Percentiles rank a stretch among this genome's conserved stretches.
Conservation (phyloP, 257 asterid genomes). For the Solanum peruvianum region DNA sequence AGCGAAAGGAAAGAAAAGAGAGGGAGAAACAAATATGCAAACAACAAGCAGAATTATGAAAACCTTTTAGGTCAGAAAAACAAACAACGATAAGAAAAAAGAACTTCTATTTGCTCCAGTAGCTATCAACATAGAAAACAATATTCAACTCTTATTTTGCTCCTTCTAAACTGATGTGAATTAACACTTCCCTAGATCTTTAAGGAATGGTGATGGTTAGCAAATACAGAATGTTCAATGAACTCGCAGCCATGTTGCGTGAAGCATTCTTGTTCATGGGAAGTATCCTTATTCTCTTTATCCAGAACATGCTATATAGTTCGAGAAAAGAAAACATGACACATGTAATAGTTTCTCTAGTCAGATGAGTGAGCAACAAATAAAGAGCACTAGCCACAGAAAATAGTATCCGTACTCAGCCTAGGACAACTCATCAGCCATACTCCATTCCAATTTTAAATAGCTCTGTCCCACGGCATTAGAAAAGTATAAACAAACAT, state of each 20-base stretch:
- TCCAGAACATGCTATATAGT: background rate
- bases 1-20: background rate
- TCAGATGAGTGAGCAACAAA: background rate
- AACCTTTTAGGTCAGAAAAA: background rate
- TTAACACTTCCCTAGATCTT: background rate
- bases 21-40: background rate
- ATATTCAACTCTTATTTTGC: background rate
- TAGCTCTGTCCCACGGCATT: background rate
- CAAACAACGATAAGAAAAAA: background rate
- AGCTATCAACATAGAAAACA: background rate
- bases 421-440: background rate
- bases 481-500: background rate
- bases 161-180: background rate
- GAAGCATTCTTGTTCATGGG: background rate
- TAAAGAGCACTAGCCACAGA: background rate
- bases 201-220: background rate
- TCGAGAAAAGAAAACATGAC: background rate
- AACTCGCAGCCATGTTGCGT: background rate
- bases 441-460: background rate
- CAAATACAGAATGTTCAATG: background rate
- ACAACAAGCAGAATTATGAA: background rate
- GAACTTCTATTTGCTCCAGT: background rate
- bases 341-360: background rate
- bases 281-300: background rate
- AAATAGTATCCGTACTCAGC: background rate